phyloP scores from a whole-genome alignment of 345 rosid species.

The Corymbia maculata region DNA sequence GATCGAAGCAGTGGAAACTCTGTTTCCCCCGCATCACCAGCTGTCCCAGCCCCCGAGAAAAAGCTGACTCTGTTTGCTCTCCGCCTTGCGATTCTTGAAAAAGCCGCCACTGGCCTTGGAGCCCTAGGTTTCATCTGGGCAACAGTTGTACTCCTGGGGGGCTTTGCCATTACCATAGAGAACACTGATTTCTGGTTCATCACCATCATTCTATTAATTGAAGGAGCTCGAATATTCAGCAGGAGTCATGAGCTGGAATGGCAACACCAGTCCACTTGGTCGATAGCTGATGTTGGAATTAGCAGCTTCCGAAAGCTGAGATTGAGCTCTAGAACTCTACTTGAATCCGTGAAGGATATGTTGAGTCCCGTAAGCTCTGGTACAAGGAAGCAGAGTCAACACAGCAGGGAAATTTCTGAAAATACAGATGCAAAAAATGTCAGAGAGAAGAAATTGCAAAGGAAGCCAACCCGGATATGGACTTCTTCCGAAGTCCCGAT shows the following conservation, averaged over 20 bases:
- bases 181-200: constrained; percentile 68
- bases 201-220: constrained; percentile 61
- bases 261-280: constrained; percentile 83
- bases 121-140: constrained; percentile 88
- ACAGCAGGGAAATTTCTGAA: not conserved
- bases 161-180: constrained; percentile 68
- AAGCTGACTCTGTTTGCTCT: constrained; percentile 74
- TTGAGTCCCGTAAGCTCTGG: not conserved
- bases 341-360: constrained; percentile 8
- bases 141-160: constrained; percentile 81
- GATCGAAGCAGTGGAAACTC: constrained; percentile 31
- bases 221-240: constrained; percentile 72
- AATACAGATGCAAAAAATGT: not conserved
- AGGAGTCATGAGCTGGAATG: constrained; percentile 84
- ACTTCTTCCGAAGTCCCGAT: constrained; percentile 60
- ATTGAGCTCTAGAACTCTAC: constrained; percentile 24
- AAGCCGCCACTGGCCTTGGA: constrained; percentile 71
- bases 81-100: constrained; percentile 62
- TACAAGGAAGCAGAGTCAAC: constrained; percentile 9
- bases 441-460: constrained; percentile 5
- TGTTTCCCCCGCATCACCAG: not conserved
- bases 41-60: constrained; percentile 51
- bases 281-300: constrained; percentile 51
- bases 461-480: constrained; percentile 36
- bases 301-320: constrained; percentile 53